These are phyloP conservation scores for Aureobasidium lini DNA, from an alignment of 2,329 filamentous ascomycete genomes.

Conservation along the genomic window DNA sequence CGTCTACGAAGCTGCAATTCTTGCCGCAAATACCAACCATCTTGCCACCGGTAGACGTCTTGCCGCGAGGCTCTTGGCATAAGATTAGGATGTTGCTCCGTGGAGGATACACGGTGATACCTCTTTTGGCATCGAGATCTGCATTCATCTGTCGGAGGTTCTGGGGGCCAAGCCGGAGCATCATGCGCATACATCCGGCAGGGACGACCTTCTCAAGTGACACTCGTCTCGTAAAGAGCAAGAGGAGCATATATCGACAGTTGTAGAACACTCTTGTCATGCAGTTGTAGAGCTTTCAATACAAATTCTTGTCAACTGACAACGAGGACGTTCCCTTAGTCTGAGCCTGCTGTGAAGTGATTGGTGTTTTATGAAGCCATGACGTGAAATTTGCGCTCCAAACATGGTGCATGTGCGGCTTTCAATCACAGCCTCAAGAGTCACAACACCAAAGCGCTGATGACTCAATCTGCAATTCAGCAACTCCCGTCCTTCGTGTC, in stretches of 20 bases:
- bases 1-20: neutral
- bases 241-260: neutral
- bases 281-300: neutral
- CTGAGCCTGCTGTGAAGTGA: neutral
- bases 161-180: conserved; percentile 7
- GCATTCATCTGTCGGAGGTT: neutral
- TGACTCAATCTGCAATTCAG: neutral
- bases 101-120: neutral
- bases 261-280: no score
- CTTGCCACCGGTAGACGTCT: neutral
- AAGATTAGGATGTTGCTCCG: neutral
- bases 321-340: neutral
- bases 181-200: neutral
- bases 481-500: neutral
- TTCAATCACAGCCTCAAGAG: neutral
- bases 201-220: neutral
- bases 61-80: neutral
- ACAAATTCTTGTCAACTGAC: no score
- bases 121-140: neutral
- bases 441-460: neutral
- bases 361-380: neutral
- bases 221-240: neutral
- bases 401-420: neutral
- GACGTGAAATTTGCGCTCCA: conserved; percentile 5
- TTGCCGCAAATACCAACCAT: neutral